phyloP scores from a whole-genome alignment of 2,329 filamentous ascomycete genomes.

The Penicillium sp. region DNA sequence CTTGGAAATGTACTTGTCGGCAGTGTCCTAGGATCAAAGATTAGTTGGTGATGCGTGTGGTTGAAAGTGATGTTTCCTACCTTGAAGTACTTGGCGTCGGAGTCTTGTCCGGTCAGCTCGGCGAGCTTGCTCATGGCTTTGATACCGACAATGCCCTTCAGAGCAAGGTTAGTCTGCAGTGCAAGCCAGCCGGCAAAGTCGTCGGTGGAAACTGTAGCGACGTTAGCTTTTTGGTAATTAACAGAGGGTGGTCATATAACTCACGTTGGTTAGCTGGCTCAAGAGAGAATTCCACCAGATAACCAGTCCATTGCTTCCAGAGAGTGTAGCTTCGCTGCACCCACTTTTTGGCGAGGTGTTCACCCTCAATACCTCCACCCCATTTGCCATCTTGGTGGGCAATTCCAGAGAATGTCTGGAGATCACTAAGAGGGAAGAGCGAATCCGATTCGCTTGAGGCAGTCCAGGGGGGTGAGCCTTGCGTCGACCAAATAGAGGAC shows the following conservation, averaged over 20 bases:
- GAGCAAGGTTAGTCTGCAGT: conserved; percentile 79
- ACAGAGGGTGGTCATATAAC: conserved; percentile 16
- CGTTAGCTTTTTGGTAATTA: conserved; percentile 7
- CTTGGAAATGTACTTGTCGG: conserved; percentile 69
- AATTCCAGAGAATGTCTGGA: conserved; percentile 57
- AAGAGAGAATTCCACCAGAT: conserved; percentile 74
- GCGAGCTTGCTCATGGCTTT: conserved; percentile 76
- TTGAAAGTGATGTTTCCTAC: conserved; percentile 26
- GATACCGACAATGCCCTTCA: conserved; percentile 84
- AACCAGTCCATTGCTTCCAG: conserved; percentile 78
- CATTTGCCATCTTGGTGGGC: conserved; percentile 65
- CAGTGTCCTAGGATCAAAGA: conserved; percentile 53
- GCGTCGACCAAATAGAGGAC: conserved; percentile 62
- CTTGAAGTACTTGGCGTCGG: conserved; percentile 63
- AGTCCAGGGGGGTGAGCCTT: conserved; percentile 31
- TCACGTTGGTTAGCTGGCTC: conserved; percentile 73
- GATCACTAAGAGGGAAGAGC: conserved; percentile 53
- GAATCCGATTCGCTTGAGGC: conserved; percentile 30
- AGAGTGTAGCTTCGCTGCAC: conserved; percentile 71
- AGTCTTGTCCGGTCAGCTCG: conserved; percentile 60
- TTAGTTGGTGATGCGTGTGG: conserved; percentile 3
- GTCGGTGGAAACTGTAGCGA: conserved; percentile 69
- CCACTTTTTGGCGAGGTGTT: conserved; percentile 65
- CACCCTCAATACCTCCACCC: conserved; percentile 59
- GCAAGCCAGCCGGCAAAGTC: conserved; percentile 80